Percentiles rank a stretch among this genome's conserved stretches.
Conservation (phyloP, 768 basidiomycete species). For the Scleroderma bovista region DNA sequence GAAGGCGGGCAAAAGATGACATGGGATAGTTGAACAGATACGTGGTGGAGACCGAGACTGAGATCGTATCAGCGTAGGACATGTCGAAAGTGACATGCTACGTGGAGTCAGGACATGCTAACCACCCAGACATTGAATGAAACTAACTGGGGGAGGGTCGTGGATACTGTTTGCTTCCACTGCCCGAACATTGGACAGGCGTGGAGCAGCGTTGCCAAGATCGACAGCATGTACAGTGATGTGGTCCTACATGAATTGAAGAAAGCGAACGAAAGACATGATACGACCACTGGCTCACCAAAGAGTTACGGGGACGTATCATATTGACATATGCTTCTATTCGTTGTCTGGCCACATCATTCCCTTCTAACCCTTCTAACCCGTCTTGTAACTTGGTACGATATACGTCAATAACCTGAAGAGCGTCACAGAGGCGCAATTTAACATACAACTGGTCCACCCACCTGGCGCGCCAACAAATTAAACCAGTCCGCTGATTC, state of each 20-base stretch:
- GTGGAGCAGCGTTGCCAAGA: slow-evolving; percentile 76
- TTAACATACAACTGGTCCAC: slow-evolving; percentile 11
- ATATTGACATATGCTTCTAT: slow-evolving; percentile 81
- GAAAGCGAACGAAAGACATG: slow-evolving; percentile 1
- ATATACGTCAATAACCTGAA: slow-evolving; percentile 66
- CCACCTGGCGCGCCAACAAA: slow-evolving; percentile 72
- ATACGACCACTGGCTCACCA: slow-evolving; percentile 40
- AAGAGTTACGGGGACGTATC: slow-evolving; percentile 61
- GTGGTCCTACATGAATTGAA: slow-evolving; percentile 54
- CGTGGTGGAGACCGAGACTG: slow-evolving; percentile 77
- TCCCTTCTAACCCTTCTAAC: slow-evolving; percentile 64
- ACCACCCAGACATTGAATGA: background rate
- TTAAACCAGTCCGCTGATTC: slow-evolving; percentile 95
- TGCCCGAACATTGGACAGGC: slow-evolving; percentile 64
- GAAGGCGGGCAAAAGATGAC: slow-evolving; percentile 76
- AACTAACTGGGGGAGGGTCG: slow-evolving; percentile 27
- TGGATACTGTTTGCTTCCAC: slow-evolving; percentile 10
- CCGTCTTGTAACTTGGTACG: slow-evolving; percentile 72
- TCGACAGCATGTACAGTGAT: slow-evolving; percentile 83
- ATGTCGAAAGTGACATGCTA: slow-evolving; percentile 83
- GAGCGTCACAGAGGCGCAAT: background rate
- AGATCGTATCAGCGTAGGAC: slow-evolving; percentile 77
- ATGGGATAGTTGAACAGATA: slow-evolving; percentile 83
- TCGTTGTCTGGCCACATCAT: slow-evolving; percentile 73
- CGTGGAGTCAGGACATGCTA: slow-evolving; percentile 11